Percentiles rank a stretch among this genome's conserved stretches.
Evolutionary conservation across 257 asterid species (phyloP).

Genomic region (Fraxinus americana): DNA sequence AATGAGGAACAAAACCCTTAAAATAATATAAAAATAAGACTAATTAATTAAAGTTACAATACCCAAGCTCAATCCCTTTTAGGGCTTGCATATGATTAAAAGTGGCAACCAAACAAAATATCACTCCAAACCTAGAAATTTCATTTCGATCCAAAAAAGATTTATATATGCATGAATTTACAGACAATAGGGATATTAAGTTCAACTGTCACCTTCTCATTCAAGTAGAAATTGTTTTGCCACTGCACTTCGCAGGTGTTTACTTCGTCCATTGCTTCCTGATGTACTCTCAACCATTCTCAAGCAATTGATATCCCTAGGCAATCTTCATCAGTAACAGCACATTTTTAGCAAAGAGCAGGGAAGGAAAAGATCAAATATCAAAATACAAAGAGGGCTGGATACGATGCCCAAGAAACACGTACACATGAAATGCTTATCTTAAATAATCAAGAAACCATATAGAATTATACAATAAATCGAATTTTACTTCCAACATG

Average conservation of each 20-base stretch:
- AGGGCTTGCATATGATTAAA: not conserved
- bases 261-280: no score
- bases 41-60: no score
- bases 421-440: not conserved
- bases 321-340: slow-evolving; percentile 55
- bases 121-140: not conserved
- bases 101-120: not conserved
- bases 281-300: slow-evolving; percentile 68
- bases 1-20: no score
- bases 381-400: slow-evolving; percentile 6
- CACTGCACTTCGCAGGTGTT: slow-evolving; percentile 72
- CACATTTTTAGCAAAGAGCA: slow-evolving; percentile 13
- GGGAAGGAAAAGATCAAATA: slow-evolving; percentile 6
- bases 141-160: not conserved
- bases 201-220: slow-evolving; percentile 52
- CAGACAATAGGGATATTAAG: not conserved
- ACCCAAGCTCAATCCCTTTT: not conserved
- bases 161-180: slow-evolving; percentile 6
- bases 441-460: no score
- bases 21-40: no score
- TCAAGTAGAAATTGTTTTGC: slow-evolving; percentile 72
- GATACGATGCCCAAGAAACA: not conserved
- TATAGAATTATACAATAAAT: not conserved
- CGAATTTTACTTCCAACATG: not conserved
- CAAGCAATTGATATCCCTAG: slow-evolving; percentile 73